Percentiles rank a stretch among this genome's conserved stretches.
Conservation (phyloP, 2,329 filamentous ascomycete genomes). For the Tolypocladium ophioglossoides region DNA sequence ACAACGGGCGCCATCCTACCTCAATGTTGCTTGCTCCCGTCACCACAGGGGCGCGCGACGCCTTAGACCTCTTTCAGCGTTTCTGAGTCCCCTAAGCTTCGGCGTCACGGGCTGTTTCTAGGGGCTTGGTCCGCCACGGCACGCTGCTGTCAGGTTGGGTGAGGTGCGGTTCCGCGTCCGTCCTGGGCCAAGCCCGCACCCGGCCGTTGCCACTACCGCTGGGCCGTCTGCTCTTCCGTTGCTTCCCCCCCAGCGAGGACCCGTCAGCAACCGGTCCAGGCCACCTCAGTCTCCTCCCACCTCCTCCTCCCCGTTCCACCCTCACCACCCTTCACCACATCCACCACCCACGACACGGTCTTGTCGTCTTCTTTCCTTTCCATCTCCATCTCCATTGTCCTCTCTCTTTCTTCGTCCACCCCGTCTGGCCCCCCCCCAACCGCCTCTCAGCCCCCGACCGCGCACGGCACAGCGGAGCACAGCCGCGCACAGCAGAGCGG, state of each 20-base stretch:
- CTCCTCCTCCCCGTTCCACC: conserved; percentile 6
- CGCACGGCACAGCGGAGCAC: conserved; percentile 6
- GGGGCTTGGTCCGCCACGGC: neutral
- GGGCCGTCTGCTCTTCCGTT: neutral
- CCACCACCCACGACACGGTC: conserved; percentile 1
- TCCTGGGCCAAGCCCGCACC: neutral
- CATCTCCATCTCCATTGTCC: conserved; percentile 15
- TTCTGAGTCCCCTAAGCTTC: neutral
- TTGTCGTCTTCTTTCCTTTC: conserved; percentile 14
- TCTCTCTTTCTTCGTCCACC: conserved; percentile 13
- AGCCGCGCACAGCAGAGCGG: conserved; percentile 1
- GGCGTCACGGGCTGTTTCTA: neutral
- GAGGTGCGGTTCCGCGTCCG: neutral
- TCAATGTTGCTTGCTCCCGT: neutral
- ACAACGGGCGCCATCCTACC: neutral
- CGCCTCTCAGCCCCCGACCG: conserved; percentile 12
- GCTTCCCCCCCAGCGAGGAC: neutral
- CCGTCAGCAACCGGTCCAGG: neutral
- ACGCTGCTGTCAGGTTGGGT: neutral
- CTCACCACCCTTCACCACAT: conserved; percentile 3
- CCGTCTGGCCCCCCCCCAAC: conserved; percentile 12
- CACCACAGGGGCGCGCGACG: neutral
- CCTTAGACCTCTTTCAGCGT: neutral
- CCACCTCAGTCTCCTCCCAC: conserved; percentile 2
- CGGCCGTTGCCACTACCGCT: neutral